Percentiles rank a stretch among this genome's conserved stretches.
phyloP scores from a whole-genome alignment of 768 basidiomycete genomes.

The Tylopilus sp. region DNA sequence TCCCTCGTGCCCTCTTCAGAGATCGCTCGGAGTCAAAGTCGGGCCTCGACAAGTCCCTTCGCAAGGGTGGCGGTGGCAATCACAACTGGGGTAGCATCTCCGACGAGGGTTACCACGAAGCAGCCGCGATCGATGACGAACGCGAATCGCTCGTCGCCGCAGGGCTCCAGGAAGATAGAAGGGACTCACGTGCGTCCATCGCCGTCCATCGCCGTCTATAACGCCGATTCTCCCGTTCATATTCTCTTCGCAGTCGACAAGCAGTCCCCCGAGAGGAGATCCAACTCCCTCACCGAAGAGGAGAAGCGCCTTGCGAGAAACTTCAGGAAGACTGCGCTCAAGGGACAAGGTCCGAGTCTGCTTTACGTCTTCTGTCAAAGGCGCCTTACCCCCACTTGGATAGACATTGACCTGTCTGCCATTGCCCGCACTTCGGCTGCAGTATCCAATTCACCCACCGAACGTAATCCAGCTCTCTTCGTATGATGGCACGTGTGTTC shows the following conservation, averaged over 20 bases:
- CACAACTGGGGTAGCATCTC: conserved; percentile 83
- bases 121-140: conserved; percentile 57
- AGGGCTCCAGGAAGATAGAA: conserved; percentile 12
- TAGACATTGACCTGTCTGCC: conserved; percentile 58
- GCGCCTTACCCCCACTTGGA: conserved; percentile 2
- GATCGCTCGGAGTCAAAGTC: conserved; percentile 80
- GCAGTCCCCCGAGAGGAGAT: conserved; percentile 35
- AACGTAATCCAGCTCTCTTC: conserved; percentile 5
- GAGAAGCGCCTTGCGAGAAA: conserved; percentile 61
- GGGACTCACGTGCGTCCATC: conserved; percentile 20
- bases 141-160: conserved; percentile 39
- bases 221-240: conserved; percentile 10
- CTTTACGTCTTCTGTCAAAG: not conserved
- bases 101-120: conserved; percentile 61
- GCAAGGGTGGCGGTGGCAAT: conserved; percentile 76
- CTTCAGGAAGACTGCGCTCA: conserved; percentile 72
- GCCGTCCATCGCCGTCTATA: no score
- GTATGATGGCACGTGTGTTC: conserved; percentile 20
- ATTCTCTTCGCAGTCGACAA: conserved; percentile 15
- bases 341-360: conserved; percentile 44
- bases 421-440: conserved; percentile 85
- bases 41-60: conserved; percentile 66
- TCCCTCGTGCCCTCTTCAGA: conserved; percentile 66
- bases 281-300: conserved; percentile 52
- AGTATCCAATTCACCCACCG: conserved; percentile 51